These are phyloP conservation scores for Thalassiosira profunda DNA, from an alignment of 108 stramenopile genomes.

Conservation along the genomic window DNA sequence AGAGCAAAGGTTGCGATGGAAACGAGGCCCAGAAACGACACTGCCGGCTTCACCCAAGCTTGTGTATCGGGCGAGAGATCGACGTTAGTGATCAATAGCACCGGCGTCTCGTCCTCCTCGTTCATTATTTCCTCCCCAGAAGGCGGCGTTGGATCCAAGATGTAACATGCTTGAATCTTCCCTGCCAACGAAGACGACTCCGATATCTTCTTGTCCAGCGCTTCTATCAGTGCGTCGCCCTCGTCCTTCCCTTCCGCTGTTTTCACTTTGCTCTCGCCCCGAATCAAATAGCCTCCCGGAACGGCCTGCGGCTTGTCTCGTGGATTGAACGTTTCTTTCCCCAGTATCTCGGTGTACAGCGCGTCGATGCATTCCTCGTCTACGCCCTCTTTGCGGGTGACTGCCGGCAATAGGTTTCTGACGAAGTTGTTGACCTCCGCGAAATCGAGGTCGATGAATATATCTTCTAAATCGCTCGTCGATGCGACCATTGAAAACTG, in stretches of 20 bases:
- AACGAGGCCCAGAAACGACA: constrained; percentile 49
- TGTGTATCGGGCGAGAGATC: constrained; percentile 53
- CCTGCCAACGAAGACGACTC: constrained; percentile 37
- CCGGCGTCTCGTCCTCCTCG: constrained; percentile 46
- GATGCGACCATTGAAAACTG: constrained; percentile 27
- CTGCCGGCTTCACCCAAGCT: constrained; percentile 44
- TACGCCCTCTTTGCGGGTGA: constrained; percentile 49
- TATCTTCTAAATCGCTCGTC: constrained; percentile 31
- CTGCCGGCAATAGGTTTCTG: constrained; percentile 56
- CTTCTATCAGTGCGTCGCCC: constrained; percentile 55
- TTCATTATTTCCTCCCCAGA: constrained; percentile 69
- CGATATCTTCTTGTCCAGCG: constrained; percentile 35
- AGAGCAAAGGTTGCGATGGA: constrained; percentile 58
- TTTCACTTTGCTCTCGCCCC: constrained; percentile 46
- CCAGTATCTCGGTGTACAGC: constrained; percentile 50
- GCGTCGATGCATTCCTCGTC: constrained; percentile 54
- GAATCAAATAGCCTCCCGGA: constrained; percentile 72
- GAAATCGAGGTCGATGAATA: constrained; percentile 63
- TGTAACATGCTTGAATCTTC: constrained; percentile 65
- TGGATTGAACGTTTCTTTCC: constrained; percentile 59
- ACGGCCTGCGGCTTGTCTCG: constrained; percentile 66
- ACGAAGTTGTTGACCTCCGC: constrained; percentile 62
- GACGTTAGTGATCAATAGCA: constrained; percentile 56
- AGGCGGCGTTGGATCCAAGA: constrained; percentile 66
- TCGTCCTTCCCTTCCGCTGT: constrained; percentile 25